Evolutionary conservation across 805 yeast genomes (phyloP).

Genomic region (Wickerhamiella qilinensis): DNA sequence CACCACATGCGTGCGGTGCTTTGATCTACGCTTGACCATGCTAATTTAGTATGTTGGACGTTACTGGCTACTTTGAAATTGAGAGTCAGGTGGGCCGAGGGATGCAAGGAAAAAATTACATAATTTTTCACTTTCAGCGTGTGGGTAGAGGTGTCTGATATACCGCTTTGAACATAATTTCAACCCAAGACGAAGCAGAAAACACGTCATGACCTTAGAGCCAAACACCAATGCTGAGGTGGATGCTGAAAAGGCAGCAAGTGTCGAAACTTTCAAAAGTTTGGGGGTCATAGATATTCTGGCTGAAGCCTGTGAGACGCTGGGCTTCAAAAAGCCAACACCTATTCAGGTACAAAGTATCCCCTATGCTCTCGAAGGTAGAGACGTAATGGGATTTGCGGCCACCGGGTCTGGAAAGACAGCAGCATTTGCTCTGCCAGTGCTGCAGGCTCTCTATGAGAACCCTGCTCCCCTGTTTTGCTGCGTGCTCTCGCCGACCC

Average conservation of each 20-base stretch:
- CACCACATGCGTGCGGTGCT: constrained; percentile 74
- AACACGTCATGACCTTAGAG: neutral
- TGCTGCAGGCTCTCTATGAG: constrained; percentile 78
- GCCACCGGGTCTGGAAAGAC: constrained; percentile 98
- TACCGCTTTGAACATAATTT: too few relatives aligned
- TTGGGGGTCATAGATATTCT: constrained; percentile 28
- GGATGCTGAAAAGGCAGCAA: neutral
- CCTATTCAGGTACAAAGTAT: constrained; percentile 87
- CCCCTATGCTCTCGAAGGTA: constrained; percentile 79
- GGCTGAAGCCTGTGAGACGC: constrained; percentile 55
- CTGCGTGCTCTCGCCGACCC: constrained; percentile 65
- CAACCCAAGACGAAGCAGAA: too few relatives aligned
- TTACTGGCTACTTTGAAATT: too few relatives aligned
- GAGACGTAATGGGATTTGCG: constrained; percentile 90
- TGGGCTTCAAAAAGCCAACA: constrained; percentile 72
- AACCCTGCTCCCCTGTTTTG: constrained; percentile 81
- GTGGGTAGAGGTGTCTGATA: neutral
- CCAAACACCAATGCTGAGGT: neutral
- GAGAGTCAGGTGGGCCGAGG: too few relatives aligned
- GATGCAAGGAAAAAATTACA: constrained; percentile 1
- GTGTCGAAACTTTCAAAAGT: constrained; percentile 16
- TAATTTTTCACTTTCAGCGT: constrained; percentile 4
- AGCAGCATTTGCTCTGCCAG: constrained; percentile 95
- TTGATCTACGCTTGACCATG: constrained; percentile 28
- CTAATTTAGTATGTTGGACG: neutral